A percentile compares a stretch with the other conserved stretches of the same genome.
These are phyloP conservation scores for Thymus quinquecostatus DNA, from an alignment of 257 asterid genomes.

Conservation along the genomic window DNA sequence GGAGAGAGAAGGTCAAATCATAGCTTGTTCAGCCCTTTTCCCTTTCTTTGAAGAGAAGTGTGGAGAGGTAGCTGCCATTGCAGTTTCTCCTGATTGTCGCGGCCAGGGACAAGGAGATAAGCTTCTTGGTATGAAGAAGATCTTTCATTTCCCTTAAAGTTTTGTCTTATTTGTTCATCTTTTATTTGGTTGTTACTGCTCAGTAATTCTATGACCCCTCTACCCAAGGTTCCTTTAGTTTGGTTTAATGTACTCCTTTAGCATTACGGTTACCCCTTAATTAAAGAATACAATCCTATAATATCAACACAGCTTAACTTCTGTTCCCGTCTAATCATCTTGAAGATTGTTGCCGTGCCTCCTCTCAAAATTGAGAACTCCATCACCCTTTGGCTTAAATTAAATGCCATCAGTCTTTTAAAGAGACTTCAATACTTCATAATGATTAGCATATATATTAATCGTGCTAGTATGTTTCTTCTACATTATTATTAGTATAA, in stretches of 20 bases:
- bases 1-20: constrained; percentile 97
- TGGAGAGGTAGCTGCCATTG: constrained; percentile 97
- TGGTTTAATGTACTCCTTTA: not conserved
- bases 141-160: constrained; percentile 13
- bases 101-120: constrained; percentile 99
- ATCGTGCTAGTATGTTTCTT: not conserved
- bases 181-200: not conserved
- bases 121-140: constrained; percentile 72
- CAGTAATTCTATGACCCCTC: constrained; percentile 1
- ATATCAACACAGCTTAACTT: not conserved
- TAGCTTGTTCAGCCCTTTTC: constrained; percentile 90
- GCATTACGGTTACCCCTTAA: not conserved
- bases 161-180: not conserved
- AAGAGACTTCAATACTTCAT: not conserved
- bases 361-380: constrained; percentile 3
- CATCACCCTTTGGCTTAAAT: not conserved
- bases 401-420: not conserved
- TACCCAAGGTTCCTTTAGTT: not conserved
- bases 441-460: not conserved
- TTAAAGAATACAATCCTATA: not conserved
- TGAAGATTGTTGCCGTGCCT: not conserved
- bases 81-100: constrained; percentile 97
- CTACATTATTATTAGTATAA: constrained; percentile 3
- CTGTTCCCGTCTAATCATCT: not conserved
- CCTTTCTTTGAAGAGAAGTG: constrained; percentile 79